phyloP scores from a whole-genome alignment of 805 yeast genomes.

The Saccharomycopsis fermentans region DNA sequence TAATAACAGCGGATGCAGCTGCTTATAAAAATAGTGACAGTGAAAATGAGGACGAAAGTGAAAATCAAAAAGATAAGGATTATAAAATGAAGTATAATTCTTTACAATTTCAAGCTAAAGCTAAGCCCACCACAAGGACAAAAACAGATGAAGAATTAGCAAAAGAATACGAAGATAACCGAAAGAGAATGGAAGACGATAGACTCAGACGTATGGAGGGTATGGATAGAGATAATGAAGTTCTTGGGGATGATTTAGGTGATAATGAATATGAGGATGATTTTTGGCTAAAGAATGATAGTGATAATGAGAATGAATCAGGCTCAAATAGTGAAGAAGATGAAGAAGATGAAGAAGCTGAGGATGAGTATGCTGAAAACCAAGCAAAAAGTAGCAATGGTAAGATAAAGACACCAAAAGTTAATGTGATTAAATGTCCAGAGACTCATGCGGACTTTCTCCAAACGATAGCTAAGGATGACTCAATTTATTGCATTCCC shows the following conservation, averaged over 20 bases:
- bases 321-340: constrained; percentile 31
- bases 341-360: constrained; percentile 27
- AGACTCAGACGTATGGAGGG: constrained; percentile 71
- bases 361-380: too few species aligned
- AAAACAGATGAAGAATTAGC: constrained; percentile 65
- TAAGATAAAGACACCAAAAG: constrained; percentile 25
- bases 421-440: constrained; percentile 35
- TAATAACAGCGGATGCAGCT: constrained; percentile 24
- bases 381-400: constrained; percentile 26
- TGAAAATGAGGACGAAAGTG: constrained; percentile 22
- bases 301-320: constrained; percentile 33
- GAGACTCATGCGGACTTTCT: constrained; percentile 34
- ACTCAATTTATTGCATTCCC: constrained; percentile 34
- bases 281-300: constrained; percentile 45
- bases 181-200: constrained; percentile 54
- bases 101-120: constrained; percentile 59
- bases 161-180: constrained; percentile 49
- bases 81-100: constrained; percentile 62
- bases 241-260: constrained; percentile 54
- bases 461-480: constrained; percentile 26
- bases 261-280: constrained; percentile 33
- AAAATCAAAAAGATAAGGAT: constrained; percentile 32
- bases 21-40: constrained; percentile 16
- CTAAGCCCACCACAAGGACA: constrained; percentile 74
- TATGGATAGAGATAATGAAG: constrained; percentile 33